These are phyloP conservation scores for Magnolia changhungtana DNA, from an alignment of 164 flowering plant species.

Conservation along the genomic window DNA sequence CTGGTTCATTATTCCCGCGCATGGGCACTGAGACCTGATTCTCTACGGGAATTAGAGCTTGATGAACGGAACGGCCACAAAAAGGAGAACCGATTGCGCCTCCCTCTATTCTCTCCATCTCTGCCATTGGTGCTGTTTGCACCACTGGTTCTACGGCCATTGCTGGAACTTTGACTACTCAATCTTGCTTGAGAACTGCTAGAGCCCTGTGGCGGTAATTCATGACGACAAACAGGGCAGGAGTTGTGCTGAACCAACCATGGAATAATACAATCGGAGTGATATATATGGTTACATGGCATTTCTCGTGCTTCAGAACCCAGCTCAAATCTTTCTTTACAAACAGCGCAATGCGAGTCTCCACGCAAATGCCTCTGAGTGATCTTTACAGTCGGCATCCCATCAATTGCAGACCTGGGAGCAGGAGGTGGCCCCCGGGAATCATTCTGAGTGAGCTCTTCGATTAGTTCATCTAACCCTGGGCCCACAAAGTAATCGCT, in stretches of 20 bases:
- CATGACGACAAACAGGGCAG: slow-evolving; percentile 89
- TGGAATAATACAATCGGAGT: slow-evolving; percentile 79
- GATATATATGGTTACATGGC: slow-evolving; percentile 82
- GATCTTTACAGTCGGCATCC: slow-evolving; percentile 77
- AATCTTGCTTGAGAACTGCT: slow-evolving; percentile 19
- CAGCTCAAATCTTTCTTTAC: slow-evolving; percentile 72
- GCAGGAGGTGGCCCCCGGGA: slow-evolving; percentile 79
- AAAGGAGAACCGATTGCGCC: slow-evolving; percentile 61
- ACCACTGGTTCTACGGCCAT: slow-evolving; percentile 28
- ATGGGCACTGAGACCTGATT: slow-evolving; percentile 28
- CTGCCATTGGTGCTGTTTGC: slow-evolving; percentile 22
- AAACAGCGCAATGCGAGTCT: slow-evolving; percentile 78
- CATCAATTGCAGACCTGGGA: slow-evolving; percentile 60
- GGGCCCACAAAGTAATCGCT: slow-evolving; percentile 81
- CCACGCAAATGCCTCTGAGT: slow-evolving; percentile 61
- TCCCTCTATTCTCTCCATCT: slow-evolving; percentile 35
- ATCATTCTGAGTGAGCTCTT: slow-evolving; percentile 53
- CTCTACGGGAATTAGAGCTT: slow-evolving; percentile 38
- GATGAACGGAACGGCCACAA: slow-evolving; percentile 80
- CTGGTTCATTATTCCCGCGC: slow-evolving; percentile 37
- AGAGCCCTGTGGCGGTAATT: slow-evolving; percentile 42
- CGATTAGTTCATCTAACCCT: slow-evolving; percentile 76
- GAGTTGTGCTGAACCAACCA: slow-evolving; percentile 86
- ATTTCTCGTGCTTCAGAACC: slow-evolving; percentile 70
- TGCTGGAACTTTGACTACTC: slow-evolving; percentile 27